These are phyloP conservation scores for Borealophlyctis nickersoniae DNA, from an alignment of 192 early-diverging fungal species.

Conservation along the genomic window DNA sequence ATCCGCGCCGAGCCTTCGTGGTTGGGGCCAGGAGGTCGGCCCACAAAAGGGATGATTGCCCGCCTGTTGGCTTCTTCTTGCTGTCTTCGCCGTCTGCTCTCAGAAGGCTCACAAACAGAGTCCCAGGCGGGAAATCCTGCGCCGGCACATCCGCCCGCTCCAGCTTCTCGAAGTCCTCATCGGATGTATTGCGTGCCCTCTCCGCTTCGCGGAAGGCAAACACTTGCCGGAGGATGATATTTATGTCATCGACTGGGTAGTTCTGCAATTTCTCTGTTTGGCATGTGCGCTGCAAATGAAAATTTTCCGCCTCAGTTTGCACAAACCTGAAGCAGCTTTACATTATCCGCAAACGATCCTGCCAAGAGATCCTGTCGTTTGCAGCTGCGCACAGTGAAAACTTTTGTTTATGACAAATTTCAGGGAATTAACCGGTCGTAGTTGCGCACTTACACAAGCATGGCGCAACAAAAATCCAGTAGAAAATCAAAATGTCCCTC, in stretches of 20 bases:
- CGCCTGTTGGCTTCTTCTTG: background rate
- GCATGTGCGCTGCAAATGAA: background rate
- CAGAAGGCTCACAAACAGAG: background rate
- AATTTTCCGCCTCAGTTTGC: background rate
- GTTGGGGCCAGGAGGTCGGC: background rate
- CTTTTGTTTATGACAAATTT: too few relatives aligned
- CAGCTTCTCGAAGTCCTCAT: background rate
- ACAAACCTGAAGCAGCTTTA: slow-evolving; percentile 61
- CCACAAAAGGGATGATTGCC: background rate
- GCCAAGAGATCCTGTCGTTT: slow-evolving; percentile 52
- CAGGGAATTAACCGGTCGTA: too few relatives aligned
- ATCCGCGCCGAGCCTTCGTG: background rate
- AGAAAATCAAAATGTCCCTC: slow-evolving; percentile 61
- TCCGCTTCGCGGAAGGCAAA: slow-evolving; percentile 32
- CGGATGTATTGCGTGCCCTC: background rate
- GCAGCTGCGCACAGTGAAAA: slow-evolving; percentile 44
- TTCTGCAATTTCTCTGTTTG: too few relatives aligned
- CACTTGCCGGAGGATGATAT: slow-evolving; percentile 37
- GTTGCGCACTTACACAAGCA: slow-evolving; percentile 61
- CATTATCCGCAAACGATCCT: slow-evolving; percentile 60
- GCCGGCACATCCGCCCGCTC: too few relatives aligned
- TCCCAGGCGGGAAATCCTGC: background rate
- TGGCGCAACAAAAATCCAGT: slow-evolving; percentile 69
- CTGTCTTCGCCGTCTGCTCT: background rate
- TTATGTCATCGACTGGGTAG: slow-evolving; percentile 54